Evolutionary conservation across 2,329 filamentous ascomycete genomes (phyloP), one percentile per base, ranked within the genome.

Genomic region (Neonectria hederae): DNA sequence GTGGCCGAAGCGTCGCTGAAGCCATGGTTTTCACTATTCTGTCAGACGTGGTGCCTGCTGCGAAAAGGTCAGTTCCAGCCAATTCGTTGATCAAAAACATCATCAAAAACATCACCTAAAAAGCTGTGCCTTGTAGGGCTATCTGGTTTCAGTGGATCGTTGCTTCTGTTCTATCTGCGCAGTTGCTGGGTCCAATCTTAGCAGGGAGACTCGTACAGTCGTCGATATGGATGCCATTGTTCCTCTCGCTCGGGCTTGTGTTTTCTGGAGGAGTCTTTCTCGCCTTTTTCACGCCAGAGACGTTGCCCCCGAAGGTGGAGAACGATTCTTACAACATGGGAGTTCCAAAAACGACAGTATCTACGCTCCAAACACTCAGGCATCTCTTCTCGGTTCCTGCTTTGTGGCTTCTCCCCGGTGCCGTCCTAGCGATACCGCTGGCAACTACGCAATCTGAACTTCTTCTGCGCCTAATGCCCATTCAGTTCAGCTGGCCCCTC

Each of bases 21-120:
- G 71, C 73, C 30, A 74, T 75, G 67, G 63, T 75, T 13, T 76
- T 76, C 53, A 65, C 74, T 35, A 68, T 73, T 24, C 64, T 74
- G 38, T 69, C 67, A n/a, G 71, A 74, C 26, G 56, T 57, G 7
- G 64, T 62, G 14, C 54, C 68, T 17, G 48, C 62, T 22, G 43
- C 55, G 11, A 69, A 66, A 24, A 59, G 69, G 74, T 65, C 62
- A 63, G 55, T 62, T 28, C 4, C 24, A 14, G 14, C 22, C 7
- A 9, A 5, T 1, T 24, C 8, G 28, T 11, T 14, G 19, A 38
- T 8, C 7, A 9, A 38, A n/a, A n/a, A n/a, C n/a, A n/a, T n/a
- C n/a, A n/a, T n/a, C n/a, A n/a, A n/a, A 28, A 42, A 11, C 17
- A 19, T 1, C 13, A 21, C 24, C 51, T 19, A 19, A 46, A 9